Conservation (phyloP, 2,329 filamentous ascomycete species). For the Apiospora aurea region DNA sequence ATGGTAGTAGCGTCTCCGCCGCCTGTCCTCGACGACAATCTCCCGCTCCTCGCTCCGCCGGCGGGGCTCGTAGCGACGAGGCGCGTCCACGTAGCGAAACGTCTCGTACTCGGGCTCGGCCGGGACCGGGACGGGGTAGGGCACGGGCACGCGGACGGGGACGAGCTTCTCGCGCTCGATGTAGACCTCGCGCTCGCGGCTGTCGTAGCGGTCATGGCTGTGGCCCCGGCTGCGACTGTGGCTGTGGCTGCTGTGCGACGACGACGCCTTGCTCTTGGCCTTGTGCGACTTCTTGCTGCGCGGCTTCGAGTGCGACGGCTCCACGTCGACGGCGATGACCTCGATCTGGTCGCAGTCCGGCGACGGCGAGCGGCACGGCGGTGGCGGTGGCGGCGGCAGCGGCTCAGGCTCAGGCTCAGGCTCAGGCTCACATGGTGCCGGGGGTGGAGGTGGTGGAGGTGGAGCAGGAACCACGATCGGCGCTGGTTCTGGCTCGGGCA, state of each 20-base stretch:
- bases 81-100: conserved; percentile 61
- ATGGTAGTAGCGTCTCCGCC: conserved; percentile 41
- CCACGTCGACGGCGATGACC: conserved; percentile 52
- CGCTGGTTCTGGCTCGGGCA: conserved; percentile 12
- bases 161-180: conserved; percentile 60
- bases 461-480: conserved; percentile 13
- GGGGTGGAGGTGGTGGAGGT: not conserved
- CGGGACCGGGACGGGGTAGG: conserved; percentile 45
- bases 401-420: conserved; percentile 28
- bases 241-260: conserved; percentile 29
- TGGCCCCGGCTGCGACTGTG: conserved; percentile 39
- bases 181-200: conserved; percentile 54
- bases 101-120: conserved; percentile 52
- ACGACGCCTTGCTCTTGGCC: conserved; percentile 31
- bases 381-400: conserved; percentile 26
- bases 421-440: conserved; percentile 29
- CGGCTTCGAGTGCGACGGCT: conserved; percentile 40
- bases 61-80: conserved; percentile 48
- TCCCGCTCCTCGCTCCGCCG: conserved; percentile 39
- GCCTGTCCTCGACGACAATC: conserved; percentile 43
- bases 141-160: conserved; percentile 50
- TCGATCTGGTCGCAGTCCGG: conserved; percentile 44
- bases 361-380: conserved; percentile 28
- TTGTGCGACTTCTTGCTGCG: conserved; percentile 41
- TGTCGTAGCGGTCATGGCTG: conserved; percentile 35